phyloP scores from a whole-genome alignment of 2,329 filamentous ascomycete species.

The Didymella keratinophila region DNA sequence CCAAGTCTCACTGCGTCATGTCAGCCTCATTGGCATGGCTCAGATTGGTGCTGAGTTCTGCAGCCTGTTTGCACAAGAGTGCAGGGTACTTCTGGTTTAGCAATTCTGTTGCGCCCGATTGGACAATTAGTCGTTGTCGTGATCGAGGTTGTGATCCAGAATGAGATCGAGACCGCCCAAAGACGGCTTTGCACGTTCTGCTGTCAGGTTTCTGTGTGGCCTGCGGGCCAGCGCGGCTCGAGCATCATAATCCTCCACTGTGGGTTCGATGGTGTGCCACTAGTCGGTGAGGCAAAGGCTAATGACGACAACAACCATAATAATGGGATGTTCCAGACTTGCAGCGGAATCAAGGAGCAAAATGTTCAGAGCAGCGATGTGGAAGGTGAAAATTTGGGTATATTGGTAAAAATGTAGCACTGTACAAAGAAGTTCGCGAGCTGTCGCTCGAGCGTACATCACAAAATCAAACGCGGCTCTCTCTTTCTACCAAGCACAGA shows the following conservation, averaged over 20 bases:
- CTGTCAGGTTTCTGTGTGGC: neutral
- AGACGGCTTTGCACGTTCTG: neutral
- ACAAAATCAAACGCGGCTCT: neutral
- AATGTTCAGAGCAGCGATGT: neutral
- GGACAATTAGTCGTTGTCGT: neutral
- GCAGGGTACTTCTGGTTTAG: neutral
- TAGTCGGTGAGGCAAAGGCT: slow-evolving; percentile 7
- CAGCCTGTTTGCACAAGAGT: neutral
- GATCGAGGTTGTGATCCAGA: neutral
- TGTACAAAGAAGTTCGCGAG: slow-evolving; percentile 9
- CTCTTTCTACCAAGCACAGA: slow-evolving; percentile 2
- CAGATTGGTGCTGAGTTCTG: neutral
- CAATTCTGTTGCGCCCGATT: no score
- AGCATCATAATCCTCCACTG: neutral
- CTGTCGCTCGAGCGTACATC: slow-evolving; percentile 8
- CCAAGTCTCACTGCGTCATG: neutral
- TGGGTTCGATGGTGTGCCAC: neutral
- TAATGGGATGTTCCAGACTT: neutral
- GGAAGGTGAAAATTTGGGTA: slow-evolving; percentile 10
- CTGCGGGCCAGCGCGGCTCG: neutral
- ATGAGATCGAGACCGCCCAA: neutral
- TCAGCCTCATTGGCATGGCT: neutral
- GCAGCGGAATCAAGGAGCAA: neutral
- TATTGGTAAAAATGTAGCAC: slow-evolving; percentile 11
- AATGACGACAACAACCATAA: slow-evolving; percentile 4